Percentiles rank a stretch among this genome's conserved stretches.
phyloP scores from a whole-genome alignment of 345 rosid genomes.

The Eutrema heterophyllum region DNA sequence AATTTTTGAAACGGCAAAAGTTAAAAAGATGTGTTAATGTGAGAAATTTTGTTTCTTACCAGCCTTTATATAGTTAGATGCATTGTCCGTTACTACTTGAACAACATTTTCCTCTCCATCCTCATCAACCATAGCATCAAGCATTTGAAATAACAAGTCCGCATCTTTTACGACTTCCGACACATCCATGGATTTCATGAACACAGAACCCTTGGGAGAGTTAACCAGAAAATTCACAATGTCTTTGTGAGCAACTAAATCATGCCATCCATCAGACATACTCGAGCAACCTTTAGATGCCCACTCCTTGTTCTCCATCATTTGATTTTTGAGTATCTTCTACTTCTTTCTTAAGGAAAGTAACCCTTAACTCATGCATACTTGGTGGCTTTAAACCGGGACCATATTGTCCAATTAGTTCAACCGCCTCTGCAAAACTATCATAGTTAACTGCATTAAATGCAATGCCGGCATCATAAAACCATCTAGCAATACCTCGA shows the following conservation, averaged over 20 bases:
- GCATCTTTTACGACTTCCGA: neutral
- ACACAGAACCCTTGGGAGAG: neutral
- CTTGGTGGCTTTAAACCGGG: too few species aligned
- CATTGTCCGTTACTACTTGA: neutral
- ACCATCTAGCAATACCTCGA: too few species aligned
- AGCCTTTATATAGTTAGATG: neutral
- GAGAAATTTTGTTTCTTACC: neutral
- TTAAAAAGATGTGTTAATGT: too few species aligned
- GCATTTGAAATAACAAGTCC: neutral
- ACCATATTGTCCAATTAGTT: too few species aligned
- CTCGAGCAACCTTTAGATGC: too few species aligned
- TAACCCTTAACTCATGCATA: too few species aligned
- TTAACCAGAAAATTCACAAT: neutral
- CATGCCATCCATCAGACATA: neutral
- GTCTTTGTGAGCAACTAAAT: neutral
- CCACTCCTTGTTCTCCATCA: neutral
- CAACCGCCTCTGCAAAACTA: too few species aligned
- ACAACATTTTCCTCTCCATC: neutral
- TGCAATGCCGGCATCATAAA: too few species aligned
- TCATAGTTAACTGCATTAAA: too few species aligned
- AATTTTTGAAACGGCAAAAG: too few species aligned
- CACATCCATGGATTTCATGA: neutral
- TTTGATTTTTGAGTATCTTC: neutral
- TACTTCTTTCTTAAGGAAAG: neutral
- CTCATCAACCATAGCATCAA: neutral